Percentiles rank a stretch among this genome's conserved stretches.
These are phyloP conservation scores for Pyracantha coccinea DNA, from an alignment of 331 rosid species.

Conservation along the genomic window DNA sequence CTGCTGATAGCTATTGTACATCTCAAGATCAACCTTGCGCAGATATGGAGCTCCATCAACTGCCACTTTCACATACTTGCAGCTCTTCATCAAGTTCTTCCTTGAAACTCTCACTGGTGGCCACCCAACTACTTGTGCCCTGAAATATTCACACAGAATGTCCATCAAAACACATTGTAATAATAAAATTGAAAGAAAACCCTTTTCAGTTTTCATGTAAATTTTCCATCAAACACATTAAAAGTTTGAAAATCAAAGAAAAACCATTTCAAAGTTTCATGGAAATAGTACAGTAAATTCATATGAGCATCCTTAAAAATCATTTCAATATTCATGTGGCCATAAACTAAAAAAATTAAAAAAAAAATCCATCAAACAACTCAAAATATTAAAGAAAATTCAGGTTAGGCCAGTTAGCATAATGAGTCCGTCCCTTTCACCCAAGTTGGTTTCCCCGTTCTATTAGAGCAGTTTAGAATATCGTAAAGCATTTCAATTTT, in stretches of 20 bases:
- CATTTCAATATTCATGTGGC: no score
- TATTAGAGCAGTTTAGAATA: no score
- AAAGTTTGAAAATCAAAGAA: not conserved
- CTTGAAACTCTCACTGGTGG: slow-evolving; percentile 69
- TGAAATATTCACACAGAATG: slow-evolving; percentile 2
- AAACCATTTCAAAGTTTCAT: not conserved
- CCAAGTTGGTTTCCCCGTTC: no score
- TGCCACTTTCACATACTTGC: slow-evolving; percentile 66
- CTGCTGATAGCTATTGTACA: slow-evolving; percentile 42
- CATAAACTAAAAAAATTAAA: no score
- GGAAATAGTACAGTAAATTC: no score
- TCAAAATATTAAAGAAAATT: no score
- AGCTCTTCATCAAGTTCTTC: slow-evolving; percentile 36
- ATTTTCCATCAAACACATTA: not conserved
- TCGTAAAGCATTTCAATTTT: not conserved
- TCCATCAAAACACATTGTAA: not conserved
- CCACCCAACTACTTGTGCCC: slow-evolving; percentile 71
- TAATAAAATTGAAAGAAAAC: not conserved
- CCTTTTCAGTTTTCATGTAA: not conserved
- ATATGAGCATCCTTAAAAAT: no score
- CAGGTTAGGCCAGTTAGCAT: no score
- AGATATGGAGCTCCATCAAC: slow-evolving; percentile 85
- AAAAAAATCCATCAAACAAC: no score
- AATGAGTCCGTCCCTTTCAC: no score
- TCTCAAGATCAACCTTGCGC: slow-evolving; percentile 64